Base-by-base conservation (phyloP, 257 asterid species). In the Gentiana straminea region DNA sequence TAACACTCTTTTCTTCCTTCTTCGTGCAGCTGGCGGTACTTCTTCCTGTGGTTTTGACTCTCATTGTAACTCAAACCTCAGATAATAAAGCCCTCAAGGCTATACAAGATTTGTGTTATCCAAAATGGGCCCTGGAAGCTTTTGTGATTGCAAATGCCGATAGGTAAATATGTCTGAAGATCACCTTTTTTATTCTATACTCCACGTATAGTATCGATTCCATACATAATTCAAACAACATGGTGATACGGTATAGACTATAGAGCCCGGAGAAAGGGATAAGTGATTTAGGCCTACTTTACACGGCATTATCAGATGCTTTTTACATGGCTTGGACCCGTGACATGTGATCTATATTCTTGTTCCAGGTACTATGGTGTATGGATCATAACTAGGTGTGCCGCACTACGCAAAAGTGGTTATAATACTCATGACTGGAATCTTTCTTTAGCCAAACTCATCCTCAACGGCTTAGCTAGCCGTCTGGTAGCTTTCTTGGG, bases 61-160 rank as follows among this genome's bases (percentile, higher is more conserved):
- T 90, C 63, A 71, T 90, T 59, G 73, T 96, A 1, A 82, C 94
- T 62, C 94, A 81, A 73, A 15, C 68, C 49, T 70, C 63, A 2
- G 77, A 64, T 13, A 75, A 74, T 70, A 61, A 58, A 57, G 51
- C 78, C 33, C 76, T 90, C 67, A 80, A 61, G 68, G 55, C 54
- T 61, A 13, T 90, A 33, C 83, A 74, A 1, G 73, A 77, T 71
- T 77, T 82, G 36, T 78, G 94, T 64, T 90, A 82, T 65, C 86
- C 98, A 3, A 84, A 79, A 79, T 90, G 98, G 98, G 96, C 98
- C 8, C 77, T 90, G 12, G 94, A 90, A 70, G 96, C 95, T 15
- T 86, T 90, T 52, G 95, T 90, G 15, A 79, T 86, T 4, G 89
- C 85, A 62, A 90, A 90, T 61, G 77, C 98, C 13, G 89, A 86